Base-by-base conservation (phyloP, 805 yeast species). In the Isabelozyma heimii region DNA sequence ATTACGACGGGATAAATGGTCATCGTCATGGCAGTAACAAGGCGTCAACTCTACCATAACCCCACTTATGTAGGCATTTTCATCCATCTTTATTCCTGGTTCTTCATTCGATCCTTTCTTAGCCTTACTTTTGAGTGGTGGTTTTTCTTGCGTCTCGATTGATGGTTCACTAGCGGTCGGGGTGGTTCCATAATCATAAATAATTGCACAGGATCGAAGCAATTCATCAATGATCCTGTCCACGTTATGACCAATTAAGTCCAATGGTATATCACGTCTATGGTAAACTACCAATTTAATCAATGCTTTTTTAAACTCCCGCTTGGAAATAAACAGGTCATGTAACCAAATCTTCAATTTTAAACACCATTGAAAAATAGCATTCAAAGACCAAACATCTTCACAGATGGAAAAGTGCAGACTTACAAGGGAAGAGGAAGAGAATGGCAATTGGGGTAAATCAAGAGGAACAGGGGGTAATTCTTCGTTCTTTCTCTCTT, bases 361-460 rank as follows among this genome's bases (percentile, higher is more conserved):
- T 46, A 75, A 68, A 35, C 84, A 76, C 89, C 89, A 84, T 28
- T 63, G 58, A 56, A 79, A 83, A 4, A 84, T 65, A 15, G 70
- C 72, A 0, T 77, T 74, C 12, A 84, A 52, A 0, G 78, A 69
- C 66, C 78, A 75, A 3, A 82, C 75, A 35, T 65, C 64, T 2
- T 60, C 58, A 54, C 87, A 82, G 20, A 66, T 70, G 9, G 76
- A 60, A 46, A 81, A 72, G 52, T 83, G 85, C n/a, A 68, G 65
- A 16, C 73, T 73, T 13, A 70, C 72, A 37, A 84, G 60, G 0
- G 76, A 64, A 10, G 78, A 72, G 0, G 85, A 75, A 3, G 80
- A 64, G 52, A 83, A 84, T 2, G 87, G 87, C 8, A 83, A 68
- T 42, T 77, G 72, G 0, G 89, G 88, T 15, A 81, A 56, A 42